Percentiles rank a stretch among this genome's conserved stretches.
These are phyloP conservation scores for Chenopodium formosanum DNA, from an alignment of 148 eudicot species.

Conservation along the genomic window DNA sequence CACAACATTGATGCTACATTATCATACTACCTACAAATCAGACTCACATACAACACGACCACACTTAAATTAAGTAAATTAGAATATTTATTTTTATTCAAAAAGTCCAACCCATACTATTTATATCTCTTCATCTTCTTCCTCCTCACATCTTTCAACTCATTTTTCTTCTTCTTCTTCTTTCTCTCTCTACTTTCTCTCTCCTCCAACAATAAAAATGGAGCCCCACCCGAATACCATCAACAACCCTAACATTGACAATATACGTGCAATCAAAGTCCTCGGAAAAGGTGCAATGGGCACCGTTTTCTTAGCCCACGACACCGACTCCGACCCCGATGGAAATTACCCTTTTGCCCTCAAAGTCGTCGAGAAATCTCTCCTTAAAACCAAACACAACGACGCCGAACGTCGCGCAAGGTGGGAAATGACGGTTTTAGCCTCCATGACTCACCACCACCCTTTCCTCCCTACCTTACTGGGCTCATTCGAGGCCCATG, in stretches of 20 bases:
- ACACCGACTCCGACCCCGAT: slow-evolving; percentile 39
- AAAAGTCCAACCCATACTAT: slow-evolving; percentile 10
- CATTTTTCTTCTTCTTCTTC: not conserved
- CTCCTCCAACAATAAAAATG: slow-evolving; percentile 3
- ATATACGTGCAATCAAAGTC: slow-evolving; percentile 55
- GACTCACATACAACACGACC: slow-evolving; percentile 7
- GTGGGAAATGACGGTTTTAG: slow-evolving; percentile 60
- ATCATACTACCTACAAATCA: not conserved
- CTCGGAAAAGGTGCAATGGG: slow-evolving; percentile 98
- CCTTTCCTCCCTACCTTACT: slow-evolving; percentile 69
- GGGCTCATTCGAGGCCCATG: slow-evolving; percentile 43
- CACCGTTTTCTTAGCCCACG: slow-evolving; percentile 72
- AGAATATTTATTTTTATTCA: not conserved
- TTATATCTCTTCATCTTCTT: slow-evolving; percentile 15
- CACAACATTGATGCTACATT: slow-evolving; percentile 7
- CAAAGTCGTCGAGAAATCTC: slow-evolving; percentile 58
- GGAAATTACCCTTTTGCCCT: slow-evolving; percentile 52
- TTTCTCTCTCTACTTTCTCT: not conserved
- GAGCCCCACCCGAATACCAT: slow-evolving; percentile 10
- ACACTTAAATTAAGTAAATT: not conserved
- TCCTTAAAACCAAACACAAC: slow-evolving; percentile 32
- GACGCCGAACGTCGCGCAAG: slow-evolving; percentile 65
- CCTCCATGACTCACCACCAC: slow-evolving; percentile 37
- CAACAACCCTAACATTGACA: slow-evolving; percentile 32
- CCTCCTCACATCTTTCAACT: not conserved